These are phyloP conservation scores for Lactuca saligna DNA, from an alignment of 129 eudicot genomes.

Conservation along the genomic window DNA sequence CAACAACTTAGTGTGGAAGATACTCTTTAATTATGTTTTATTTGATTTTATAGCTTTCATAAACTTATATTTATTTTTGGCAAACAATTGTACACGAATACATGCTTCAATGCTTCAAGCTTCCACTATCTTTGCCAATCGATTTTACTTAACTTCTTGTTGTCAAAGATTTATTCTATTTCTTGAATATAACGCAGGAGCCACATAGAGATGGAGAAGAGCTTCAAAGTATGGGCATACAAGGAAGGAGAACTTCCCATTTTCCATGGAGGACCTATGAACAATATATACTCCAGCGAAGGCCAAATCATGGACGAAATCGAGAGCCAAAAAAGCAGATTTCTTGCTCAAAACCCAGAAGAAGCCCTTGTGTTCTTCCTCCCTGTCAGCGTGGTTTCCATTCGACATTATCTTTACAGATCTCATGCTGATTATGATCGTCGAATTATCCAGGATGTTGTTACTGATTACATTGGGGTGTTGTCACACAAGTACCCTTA, in stretches of 20 bases:
- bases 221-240: constrained; percentile 59
- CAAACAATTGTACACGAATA: no score
- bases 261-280: constrained; percentile 63
- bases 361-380: constrained; percentile 54
- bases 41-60: no score
- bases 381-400: constrained; percentile 52
- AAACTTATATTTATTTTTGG: no score
- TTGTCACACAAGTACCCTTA: constrained; percentile 50
- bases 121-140: no score
- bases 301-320: constrained; percentile 62
- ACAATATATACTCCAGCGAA: constrained; percentile 57
- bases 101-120: no score
- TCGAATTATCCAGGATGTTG: constrained; percentile 41
- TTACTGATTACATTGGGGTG: constrained; percentile 46
- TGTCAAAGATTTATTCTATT: no score
- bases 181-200: constrained; percentile 40
- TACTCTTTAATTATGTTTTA: no score
- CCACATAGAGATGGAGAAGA: constrained; percentile 59
- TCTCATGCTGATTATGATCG: constrained; percentile 41
- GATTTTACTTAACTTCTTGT: no score
- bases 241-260: constrained; percentile 64
- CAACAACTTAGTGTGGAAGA: no score
- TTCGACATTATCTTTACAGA: constrained; percentile 46
- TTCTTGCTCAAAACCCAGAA: constrained; percentile 35
- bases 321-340: constrained; percentile 36